These are phyloP conservation scores for Onygena corvina DNA, from an alignment of 2,329 filamentous ascomycete species.

Conservation along the genomic window DNA sequence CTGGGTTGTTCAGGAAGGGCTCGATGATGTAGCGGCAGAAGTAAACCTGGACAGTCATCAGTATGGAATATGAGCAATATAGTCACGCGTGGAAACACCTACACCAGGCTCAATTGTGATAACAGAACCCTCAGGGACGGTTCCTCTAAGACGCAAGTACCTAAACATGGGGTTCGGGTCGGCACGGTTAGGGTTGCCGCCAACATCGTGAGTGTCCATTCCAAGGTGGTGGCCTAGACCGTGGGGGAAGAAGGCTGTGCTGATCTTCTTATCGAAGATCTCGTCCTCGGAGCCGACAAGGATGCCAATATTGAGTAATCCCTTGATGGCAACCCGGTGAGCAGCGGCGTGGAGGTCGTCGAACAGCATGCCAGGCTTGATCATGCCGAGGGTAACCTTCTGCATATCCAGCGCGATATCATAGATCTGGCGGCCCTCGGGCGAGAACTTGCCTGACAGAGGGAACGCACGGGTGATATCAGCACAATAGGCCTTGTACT, in stretches of 20 bases:
- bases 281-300: slow-evolving; percentile 53
- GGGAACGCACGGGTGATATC: slow-evolving; percentile 87
- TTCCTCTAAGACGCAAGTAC: slow-evolving; percentile 69
- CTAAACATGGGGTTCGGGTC: slow-evolving; percentile 77
- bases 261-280: slow-evolving; percentile 66
- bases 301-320: slow-evolving; percentile 60
- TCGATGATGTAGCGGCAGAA: slow-evolving; percentile 84
- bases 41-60: slow-evolving; percentile 50
- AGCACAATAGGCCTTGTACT: slow-evolving; percentile 74
- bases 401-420: slow-evolving; percentile 73
- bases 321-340: slow-evolving; percentile 57
- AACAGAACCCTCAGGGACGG: slow-evolving; percentile 64
- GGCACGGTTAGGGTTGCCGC: slow-evolving; percentile 57
- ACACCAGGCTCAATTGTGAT: slow-evolving; percentile 91
- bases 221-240: slow-evolving; percentile 84
- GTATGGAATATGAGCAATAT: not conserved
- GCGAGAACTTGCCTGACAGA: slow-evolving; percentile 55
- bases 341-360: slow-evolving; percentile 62
- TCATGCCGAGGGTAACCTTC: slow-evolving; percentile 53
- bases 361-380: slow-evolving; percentile 59
- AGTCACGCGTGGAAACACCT: slow-evolving; percentile 27
- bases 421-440: slow-evolving; percentile 62
- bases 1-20: slow-evolving; percentile 61
- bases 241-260: slow-evolving; percentile 82
- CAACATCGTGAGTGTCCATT: slow-evolving; percentile 83